Conservation (phyloP, 2,329 filamentous ascomycete species). For the Fusarium secorum region DNA sequence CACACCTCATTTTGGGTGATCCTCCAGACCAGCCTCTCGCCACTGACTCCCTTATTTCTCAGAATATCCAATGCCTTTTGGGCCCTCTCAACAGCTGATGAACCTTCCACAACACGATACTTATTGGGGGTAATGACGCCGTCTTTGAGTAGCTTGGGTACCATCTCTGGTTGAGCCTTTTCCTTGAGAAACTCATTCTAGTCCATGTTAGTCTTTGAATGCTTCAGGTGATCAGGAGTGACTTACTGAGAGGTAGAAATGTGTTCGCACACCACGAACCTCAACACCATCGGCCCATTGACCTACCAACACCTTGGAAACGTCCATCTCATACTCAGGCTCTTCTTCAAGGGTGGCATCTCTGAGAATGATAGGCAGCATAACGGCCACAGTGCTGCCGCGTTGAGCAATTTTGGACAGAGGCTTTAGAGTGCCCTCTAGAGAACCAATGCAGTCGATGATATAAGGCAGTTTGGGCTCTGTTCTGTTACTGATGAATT, state of each 20-base stretch:
- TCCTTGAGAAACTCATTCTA: conserved; percentile 65
- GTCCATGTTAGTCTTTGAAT: not conserved
- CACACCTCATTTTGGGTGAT: conserved; percentile 27
- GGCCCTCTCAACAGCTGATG: conserved; percentile 49
- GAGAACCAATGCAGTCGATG: conserved; percentile 64
- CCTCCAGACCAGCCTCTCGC: conserved; percentile 52
- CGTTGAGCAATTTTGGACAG: conserved; percentile 58
- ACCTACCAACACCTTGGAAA: conserved; percentile 46
- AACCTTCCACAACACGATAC: conserved; percentile 53
- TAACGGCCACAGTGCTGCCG: conserved; percentile 62
- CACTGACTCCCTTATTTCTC: conserved; percentile 50
- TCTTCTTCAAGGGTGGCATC: conserved; percentile 57
- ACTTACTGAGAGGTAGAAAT: conserved; percentile 42
- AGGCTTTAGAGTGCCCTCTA: conserved; percentile 56
- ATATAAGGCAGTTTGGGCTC: conserved; percentile 52
- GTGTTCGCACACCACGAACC: conserved; percentile 58
- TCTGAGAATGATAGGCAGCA: conserved; percentile 66
- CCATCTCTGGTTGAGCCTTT: conserved; percentile 62
- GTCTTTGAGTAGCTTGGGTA: conserved; percentile 56
- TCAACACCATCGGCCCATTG: conserved; percentile 63
- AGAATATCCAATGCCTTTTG: conserved; percentile 49
- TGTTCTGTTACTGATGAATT: conserved; percentile 12
- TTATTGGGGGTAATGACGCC: conserved; percentile 52
- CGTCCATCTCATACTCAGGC: conserved; percentile 65
- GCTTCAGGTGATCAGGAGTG: not conserved